A percentile compares a stretch with the other conserved stretches of the same genome.
These are phyloP conservation scores for Chlamydomonas reinhardtii DNA, from an alignment of 163 green algal genomes.

Conservation along the genomic window DNA sequence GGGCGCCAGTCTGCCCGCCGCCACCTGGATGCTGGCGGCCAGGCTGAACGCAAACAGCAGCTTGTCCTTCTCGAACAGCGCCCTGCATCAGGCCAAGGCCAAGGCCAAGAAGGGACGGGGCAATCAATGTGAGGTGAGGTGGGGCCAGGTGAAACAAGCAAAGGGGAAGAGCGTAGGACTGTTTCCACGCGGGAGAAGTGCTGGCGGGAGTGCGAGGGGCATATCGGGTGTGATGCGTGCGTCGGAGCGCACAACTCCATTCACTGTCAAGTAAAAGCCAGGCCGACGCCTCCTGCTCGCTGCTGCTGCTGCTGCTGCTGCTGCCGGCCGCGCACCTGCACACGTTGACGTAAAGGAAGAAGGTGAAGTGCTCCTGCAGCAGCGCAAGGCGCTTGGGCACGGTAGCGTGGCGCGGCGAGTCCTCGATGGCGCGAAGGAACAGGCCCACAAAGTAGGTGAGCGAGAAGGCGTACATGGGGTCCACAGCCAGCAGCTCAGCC, in stretches of 20 bases:
- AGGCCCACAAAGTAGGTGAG: constrained; percentile 80
- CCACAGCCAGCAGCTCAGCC: constrained; percentile 69
- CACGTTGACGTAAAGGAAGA: constrained; percentile 83
- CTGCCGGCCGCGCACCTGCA: constrained; percentile 65
- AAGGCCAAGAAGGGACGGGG: no score
- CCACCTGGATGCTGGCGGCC: constrained; percentile 50
- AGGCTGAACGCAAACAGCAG: constrained; percentile 74
- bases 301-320: no score
- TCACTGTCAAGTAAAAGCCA: no score
- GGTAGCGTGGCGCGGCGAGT: constrained; percentile 52
- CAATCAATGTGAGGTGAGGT: no score
- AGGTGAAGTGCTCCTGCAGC: constrained; percentile 78
- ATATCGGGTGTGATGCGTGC: no score
- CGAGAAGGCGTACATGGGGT: constrained; percentile 79
- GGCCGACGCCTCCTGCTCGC: no score
- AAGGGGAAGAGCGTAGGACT: no score
- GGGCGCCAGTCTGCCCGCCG: constrained; percentile 22
- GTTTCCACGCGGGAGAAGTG: no score
- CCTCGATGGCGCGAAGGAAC: constrained; percentile 70
- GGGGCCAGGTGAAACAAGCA: no score
- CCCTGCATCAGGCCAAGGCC: no score
- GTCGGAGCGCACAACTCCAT: no score
- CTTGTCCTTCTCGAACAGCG: constrained; percentile 81
- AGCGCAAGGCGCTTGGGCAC: constrained; percentile 65
- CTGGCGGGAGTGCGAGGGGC: no score